Conservation (phyloP, 1,284 basidiomycete genomes). For the Agroathelia rolfsii region DNA sequence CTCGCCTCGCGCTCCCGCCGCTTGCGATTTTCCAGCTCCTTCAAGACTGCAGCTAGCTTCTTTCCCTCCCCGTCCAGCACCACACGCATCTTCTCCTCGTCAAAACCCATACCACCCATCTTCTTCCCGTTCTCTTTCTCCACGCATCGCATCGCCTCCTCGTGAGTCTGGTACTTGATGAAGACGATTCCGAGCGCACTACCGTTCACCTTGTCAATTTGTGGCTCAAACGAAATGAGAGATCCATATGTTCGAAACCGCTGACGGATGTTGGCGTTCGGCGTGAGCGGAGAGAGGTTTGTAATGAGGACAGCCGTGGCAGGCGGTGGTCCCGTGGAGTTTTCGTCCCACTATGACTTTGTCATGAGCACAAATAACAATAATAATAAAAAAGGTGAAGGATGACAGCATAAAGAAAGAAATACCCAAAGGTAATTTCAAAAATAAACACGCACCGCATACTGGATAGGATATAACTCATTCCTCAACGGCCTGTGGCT, state of each 20-base stretch:
- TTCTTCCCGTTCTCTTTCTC: slow-evolving; percentile 50
- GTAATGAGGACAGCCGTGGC: slow-evolving; percentile 69
- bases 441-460: slow-evolving; percentile 48
- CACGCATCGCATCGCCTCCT: slow-evolving; percentile 55
- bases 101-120: slow-evolving; percentile 23
- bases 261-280: slow-evolving; percentile 54
- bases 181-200: slow-evolving; percentile 77
- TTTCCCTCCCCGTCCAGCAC: slow-evolving; percentile 56
- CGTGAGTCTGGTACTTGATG: slow-evolving; percentile 55
- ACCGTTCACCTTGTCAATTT: slow-evolving; percentile 75
- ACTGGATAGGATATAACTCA: slow-evolving; percentile 40
- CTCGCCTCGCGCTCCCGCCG: slow-evolving; percentile 40
- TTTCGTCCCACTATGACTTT: slow-evolving; percentile 57
- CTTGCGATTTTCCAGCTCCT: slow-evolving; percentile 47
- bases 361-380: slow-evolving; percentile 8
- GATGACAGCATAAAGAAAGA: slow-evolving; percentile 7
- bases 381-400: slow-evolving; percentile 12
- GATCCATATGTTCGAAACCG: slow-evolving; percentile 64
- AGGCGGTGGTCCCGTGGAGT: slow-evolving; percentile 70
- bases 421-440: slow-evolving; percentile 4
- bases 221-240: slow-evolving; percentile 66
- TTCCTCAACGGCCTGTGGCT: slow-evolving; percentile 27
- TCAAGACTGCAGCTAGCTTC: slow-evolving; percentile 47
- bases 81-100: slow-evolving; percentile 42
- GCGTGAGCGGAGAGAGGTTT: slow-evolving; percentile 64